Conservation (phyloP, 345 rosid species). For the Populus alba region DNA sequence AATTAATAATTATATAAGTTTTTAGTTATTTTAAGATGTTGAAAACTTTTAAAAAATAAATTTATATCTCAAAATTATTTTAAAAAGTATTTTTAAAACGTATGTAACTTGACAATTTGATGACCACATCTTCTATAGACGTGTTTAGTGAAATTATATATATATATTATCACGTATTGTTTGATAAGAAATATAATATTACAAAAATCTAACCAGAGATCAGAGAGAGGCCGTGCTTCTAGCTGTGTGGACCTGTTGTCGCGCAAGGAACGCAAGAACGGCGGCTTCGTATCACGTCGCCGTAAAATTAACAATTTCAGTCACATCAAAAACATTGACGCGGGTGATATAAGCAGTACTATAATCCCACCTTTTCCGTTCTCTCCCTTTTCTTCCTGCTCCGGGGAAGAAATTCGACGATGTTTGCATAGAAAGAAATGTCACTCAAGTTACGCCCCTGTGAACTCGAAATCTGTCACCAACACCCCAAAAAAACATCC, state of each 20-base stretch:
- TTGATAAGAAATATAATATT: background rate
- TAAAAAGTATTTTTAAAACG: too few species aligned
- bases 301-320: conserved; percentile 27
- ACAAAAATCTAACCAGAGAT: background rate
- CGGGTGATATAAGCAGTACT: background rate
- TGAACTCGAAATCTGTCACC: background rate
- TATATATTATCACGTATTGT: background rate
- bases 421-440: background rate
- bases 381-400: background rate
- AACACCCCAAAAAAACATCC: background rate
- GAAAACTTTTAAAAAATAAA: too few species aligned
- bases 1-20: too few species aligned
- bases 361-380: background rate
- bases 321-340: conserved; percentile 26
- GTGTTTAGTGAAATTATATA: too few species aligned
- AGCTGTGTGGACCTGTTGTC: background rate
- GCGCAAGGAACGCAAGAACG: conserved; percentile 18
- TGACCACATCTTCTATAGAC: too few species aligned
- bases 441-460: background rate
- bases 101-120: too few species aligned
- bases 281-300: conserved; percentile 29
- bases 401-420: background rate
- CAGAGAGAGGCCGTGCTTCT: background rate
- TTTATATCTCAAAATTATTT: too few species aligned
- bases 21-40: too few species aligned